Evolutionary conservation across 192 early-diverging fungal genomes (phyloP).

Genomic region (Endogone sp.): DNA sequence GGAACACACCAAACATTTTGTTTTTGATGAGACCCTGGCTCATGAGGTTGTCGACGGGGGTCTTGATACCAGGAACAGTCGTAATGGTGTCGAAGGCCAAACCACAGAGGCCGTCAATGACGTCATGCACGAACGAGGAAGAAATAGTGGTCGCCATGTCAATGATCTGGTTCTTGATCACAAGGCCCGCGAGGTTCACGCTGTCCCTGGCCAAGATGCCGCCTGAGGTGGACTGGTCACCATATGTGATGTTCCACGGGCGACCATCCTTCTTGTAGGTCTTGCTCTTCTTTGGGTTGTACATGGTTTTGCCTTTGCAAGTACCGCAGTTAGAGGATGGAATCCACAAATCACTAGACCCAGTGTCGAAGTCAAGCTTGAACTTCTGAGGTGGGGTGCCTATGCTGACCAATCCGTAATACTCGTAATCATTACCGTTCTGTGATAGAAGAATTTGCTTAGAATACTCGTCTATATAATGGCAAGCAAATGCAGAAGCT

Average conservation of each 20-base stretch:
- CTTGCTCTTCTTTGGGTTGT: constrained; percentile 43
- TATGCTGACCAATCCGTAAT: constrained; percentile 34
- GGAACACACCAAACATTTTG: constrained; percentile 59
- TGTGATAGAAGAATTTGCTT: not conserved
- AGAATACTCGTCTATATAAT: not conserved
- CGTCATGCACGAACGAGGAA: constrained; percentile 47
- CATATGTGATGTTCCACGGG: constrained; percentile 49
- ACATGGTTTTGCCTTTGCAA: constrained; percentile 34
- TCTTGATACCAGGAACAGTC: constrained; percentile 37
- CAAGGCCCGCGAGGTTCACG: constrained; percentile 56
- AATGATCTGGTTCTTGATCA: constrained; percentile 55
- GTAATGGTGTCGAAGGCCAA: constrained; percentile 54
- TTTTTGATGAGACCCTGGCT: constrained; percentile 44
- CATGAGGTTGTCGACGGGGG: constrained; percentile 55
- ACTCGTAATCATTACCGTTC: constrained; percentile 16
- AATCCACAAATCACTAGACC: constrained; percentile 69
- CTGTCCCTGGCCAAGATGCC: constrained; percentile 46
- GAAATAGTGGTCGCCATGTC: constrained; percentile 60
- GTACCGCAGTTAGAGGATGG: constrained; percentile 26
- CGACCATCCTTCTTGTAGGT: constrained; percentile 50
- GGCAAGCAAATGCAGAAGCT: too few relatives aligned
- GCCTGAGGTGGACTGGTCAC: constrained; percentile 41
- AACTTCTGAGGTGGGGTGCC: constrained; percentile 67
- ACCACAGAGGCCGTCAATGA: constrained; percentile 61
- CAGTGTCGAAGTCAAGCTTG: constrained; percentile 68